Evolutionary conservation across 2,329 filamentous ascomycete species (phyloP).

Genomic region (Madurella fahalii): DNA sequence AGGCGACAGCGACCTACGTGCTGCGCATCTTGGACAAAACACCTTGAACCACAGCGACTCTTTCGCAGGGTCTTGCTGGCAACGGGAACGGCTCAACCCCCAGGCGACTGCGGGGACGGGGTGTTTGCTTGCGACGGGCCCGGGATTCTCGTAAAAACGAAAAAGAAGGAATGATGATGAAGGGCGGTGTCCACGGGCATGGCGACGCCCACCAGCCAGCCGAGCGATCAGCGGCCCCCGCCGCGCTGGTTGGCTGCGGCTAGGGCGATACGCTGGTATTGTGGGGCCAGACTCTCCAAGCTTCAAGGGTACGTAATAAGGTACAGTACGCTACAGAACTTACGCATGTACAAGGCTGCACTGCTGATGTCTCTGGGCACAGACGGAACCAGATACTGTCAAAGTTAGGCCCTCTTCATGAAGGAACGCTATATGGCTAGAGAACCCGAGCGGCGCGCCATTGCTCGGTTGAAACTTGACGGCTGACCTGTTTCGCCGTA

Average conservation of each 20-base stretch:
- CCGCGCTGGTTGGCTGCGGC: neutral
- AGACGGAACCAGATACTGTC: too few species aligned
- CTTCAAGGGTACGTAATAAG: too few species aligned
- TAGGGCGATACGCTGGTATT: too few species aligned
- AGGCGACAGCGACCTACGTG: constrained; percentile 22
- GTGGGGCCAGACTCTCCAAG: too few species aligned
- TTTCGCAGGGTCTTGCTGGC: neutral
- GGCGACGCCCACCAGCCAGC: neutral
- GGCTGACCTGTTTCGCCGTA: too few species aligned
- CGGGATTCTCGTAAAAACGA: constrained; percentile 7
- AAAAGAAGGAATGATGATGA: neutral
- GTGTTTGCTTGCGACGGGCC: neutral
- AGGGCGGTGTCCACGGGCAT: neutral
- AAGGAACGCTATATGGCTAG: too few species aligned
- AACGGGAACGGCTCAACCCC: neutral
- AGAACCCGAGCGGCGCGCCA: too few species aligned
- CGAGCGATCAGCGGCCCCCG: neutral
- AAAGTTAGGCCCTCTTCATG: too few species aligned
- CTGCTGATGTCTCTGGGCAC: too few species aligned
- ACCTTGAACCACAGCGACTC: neutral
- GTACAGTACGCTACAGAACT: too few species aligned
- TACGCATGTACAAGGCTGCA: too few species aligned
- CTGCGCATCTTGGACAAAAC: constrained; percentile 22
- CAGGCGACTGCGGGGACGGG: neutral
- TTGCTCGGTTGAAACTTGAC: too few species aligned